phyloP scores from a whole-genome alignment of 768 basidiomycete species.

The Suillus cothurnatus region DNA sequence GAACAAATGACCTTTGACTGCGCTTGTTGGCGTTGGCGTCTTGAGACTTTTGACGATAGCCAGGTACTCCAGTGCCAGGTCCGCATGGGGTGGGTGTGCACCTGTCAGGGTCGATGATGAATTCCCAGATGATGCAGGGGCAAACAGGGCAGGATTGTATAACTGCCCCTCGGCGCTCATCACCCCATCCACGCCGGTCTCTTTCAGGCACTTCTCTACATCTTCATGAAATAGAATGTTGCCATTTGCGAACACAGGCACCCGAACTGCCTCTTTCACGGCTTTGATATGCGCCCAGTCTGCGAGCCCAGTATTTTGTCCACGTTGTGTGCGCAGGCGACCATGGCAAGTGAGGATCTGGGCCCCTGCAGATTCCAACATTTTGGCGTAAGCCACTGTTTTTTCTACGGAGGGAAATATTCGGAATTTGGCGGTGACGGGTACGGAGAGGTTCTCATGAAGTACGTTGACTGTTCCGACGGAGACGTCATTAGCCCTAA shows the following conservation, averaged over 20 bases:
- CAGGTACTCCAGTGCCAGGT: slow-evolving; percentile 86
- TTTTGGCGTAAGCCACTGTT: slow-evolving; percentile 92
- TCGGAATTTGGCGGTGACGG: slow-evolving; percentile 96
- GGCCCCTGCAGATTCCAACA: slow-evolving; percentile 94
- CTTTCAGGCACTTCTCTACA: slow-evolving; percentile 72
- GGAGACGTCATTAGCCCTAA: not conserved
- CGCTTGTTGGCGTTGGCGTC: slow-evolving; percentile 71
- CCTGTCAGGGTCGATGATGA: slow-evolving; percentile 32
- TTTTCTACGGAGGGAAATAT: slow-evolving; percentile 84
- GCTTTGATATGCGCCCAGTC: slow-evolving; percentile 90
- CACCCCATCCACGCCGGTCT: slow-evolving; percentile 88
- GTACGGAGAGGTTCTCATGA: slow-evolving; percentile 82
- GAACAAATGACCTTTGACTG: slow-evolving; percentile 92
- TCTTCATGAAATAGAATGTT: slow-evolving; percentile 91
- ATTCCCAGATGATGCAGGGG: slow-evolving; percentile 34
- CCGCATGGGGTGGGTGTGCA: slow-evolving; percentile 56
- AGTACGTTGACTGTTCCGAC: slow-evolving; percentile 72
- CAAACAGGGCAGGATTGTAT: slow-evolving; percentile 87
- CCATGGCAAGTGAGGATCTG: slow-evolving; percentile 96
- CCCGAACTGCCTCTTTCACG: slow-evolving; percentile 85
- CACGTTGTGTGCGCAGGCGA: slow-evolving; percentile 87
- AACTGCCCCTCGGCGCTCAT: slow-evolving; percentile 96
- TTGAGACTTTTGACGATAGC: slow-evolving; percentile 63
- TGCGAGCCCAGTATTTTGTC: slow-evolving; percentile 81
- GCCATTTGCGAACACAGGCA: slow-evolving; percentile 97